These are phyloP conservation scores for Brassica juncea DNA, from an alignment of 345 rosid species.

Conservation along the genomic window DNA sequence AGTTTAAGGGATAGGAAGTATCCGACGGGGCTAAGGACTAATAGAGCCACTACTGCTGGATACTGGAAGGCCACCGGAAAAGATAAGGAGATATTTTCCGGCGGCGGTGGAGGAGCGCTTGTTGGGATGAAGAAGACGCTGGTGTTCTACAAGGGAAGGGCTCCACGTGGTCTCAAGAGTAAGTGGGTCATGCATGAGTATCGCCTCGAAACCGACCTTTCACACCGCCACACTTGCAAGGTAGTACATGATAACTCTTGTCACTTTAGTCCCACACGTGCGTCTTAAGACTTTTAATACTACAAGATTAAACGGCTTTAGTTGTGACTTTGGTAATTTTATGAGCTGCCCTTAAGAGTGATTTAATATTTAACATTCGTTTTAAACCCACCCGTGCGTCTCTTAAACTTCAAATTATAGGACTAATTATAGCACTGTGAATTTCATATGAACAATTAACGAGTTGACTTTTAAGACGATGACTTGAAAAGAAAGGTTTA, in stretches of 20 bases:
- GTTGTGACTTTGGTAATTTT: not conserved
- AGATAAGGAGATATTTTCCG: slow-evolving; percentile 66
- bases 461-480: slow-evolving; percentile 30
- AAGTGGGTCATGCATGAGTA: slow-evolving; percentile 98
- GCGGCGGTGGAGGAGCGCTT: slow-evolving; percentile 52
- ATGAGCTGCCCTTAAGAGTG: not conserved
- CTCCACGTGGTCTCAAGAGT: slow-evolving; percentile 88
- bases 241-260: slow-evolving; percentile 39
- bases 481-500: slow-evolving; percentile 24
- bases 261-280: slow-evolving; percentile 10
- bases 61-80: slow-evolving; percentile 97
- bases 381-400: not conserved
- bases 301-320: not conserved
- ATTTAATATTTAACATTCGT: not conserved
- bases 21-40: slow-evolving; percentile 86
- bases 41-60: slow-evolving; percentile 88
- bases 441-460: not conserved
- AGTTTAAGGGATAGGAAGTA: slow-evolving; percentile 89
- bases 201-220: slow-evolving; percentile 80
- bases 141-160: slow-evolving; percentile 84
- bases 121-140: slow-evolving; percentile 88
- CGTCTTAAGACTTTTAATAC: not conserved
- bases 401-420: not conserved
- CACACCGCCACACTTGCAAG: slow-evolving; percentile 80
- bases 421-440: not conserved